Base-by-base conservation (phyloP, 305 asterid genomes). In the Fraxinus velutina region DNA sequence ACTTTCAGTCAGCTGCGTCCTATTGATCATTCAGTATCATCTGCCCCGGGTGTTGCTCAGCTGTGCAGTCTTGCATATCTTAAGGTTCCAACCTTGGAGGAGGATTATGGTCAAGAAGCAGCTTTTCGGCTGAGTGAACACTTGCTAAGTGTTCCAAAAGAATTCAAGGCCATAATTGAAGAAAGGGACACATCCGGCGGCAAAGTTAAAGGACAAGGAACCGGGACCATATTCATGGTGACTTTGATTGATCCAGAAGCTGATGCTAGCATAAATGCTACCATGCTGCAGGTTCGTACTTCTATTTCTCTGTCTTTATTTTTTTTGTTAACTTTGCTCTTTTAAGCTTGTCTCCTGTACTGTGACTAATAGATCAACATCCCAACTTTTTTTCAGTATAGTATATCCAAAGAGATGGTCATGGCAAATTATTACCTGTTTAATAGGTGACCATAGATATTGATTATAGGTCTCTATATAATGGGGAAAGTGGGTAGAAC, bases 101-200 rank as follows among this genome's bases (percentile, higher is more conserved):
- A 93, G 7, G 98, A 93, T 86, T 96, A 94, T 32, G 99, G 98
- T n/a, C 97, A 93, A 74, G 99, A 94, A 81, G 96, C 98, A 68
- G 98, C 94, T 12, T 60, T 88, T 19, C 92, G 90, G 66, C 80
- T 96, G 73, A 92, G 94, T 8, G 97, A 93, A 71, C 93, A 83
- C 87, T 78, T 93, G 37, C 88, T 94, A 4, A 86, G 91, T 83
- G 32, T 86, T 75, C 88, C 92, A 0, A 92, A 94, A 87, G 98
- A 96, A 86, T 94, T 91, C 57, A 91, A 70, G 88, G 98, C 97
- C 8, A 81, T 91, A 70, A 85, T 93, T 0, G 98, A 94, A 87
- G 99, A 94, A 10, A 92, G 85, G 82, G 98, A 94, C 83, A 75
- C 91, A 24, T 93, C 99, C 10, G 97, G 90, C 3, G 98, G 98